Base-by-base conservation (phyloP, 2,329 filamentous ascomycete species). In the Calonectria hawksworthii region DNA sequence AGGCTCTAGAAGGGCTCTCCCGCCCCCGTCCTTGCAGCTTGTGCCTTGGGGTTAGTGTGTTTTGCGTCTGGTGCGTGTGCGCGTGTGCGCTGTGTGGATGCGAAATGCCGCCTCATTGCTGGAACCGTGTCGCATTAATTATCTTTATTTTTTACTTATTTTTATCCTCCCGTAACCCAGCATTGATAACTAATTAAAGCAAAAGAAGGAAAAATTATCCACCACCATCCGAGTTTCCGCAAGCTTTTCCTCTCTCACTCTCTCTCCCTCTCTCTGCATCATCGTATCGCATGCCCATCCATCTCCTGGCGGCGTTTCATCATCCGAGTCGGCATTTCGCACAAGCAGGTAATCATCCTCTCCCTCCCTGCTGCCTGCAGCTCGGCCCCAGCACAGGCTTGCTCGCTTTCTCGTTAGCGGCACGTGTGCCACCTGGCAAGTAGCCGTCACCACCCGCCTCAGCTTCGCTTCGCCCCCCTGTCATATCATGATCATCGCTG, bases 381-480 rank as follows among this genome's bases (percentile, higher is more conserved):
- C 59, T 30, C 68, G 59, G 52, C 44, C 44, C 52, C 44, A 18
- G 64, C 54, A 34, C 34, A 50, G 50, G 23, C 41, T 44, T 41
- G 50, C 34, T 68, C n/a, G 23, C 23, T 68, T 51, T 28, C 26
- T 51, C 36, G 23, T 61, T 77, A 74, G 75, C 68, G 80, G 78
- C 79, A 74, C 69, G 69, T 72, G 73, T 68, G 56, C 63, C 72
- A 63, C 64, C 73, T 68, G 51, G 65, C 72, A 44, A 69, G 64
- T 68, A 67, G 26, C 51, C 54, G 47, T 65, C 26, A n/a, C 51
- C 23, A 51, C 50, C 54, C 67, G n/a, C 56, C 38, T 41, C 56
- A 56, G 66, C 44, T 52, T 74, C 44, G 61, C 50, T 36, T 34
- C 61, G 47, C 32, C 41, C 52, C 61, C 67, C 32, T 50, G 59